Conservation (phyloP, 2,329 filamentous ascomycete species). For the Ophiosphaerella korrae region DNA sequence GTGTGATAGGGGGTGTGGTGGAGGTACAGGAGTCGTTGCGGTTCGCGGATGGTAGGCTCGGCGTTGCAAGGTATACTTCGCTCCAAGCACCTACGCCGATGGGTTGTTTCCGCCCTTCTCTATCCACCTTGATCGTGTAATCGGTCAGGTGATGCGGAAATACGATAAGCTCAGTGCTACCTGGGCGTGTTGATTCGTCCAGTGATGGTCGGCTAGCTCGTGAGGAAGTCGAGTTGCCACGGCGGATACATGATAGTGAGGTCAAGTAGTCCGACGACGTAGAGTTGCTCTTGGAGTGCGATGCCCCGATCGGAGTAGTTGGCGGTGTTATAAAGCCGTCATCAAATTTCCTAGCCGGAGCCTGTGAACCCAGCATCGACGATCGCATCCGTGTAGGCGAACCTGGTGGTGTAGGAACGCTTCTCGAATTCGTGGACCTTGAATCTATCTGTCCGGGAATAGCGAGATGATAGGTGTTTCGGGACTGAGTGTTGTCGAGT, state of each 20-base stretch:
- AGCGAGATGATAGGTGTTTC: constrained; percentile 9
- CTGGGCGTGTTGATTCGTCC: constrained; percentile 23
- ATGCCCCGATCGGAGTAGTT: constrained; percentile 29
- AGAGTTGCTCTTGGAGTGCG: constrained; percentile 27
- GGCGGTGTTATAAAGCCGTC: constrained; percentile 34
- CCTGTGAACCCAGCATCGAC: constrained; percentile 20
- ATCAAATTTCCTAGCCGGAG: constrained; percentile 18
- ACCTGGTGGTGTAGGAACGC: constrained; percentile 32
- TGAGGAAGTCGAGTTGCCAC: constrained; percentile 29
- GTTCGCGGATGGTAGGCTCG: constrained; percentile 17
- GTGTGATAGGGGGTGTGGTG: constrained; percentile 37
- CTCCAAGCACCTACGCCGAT: constrained; percentile 46
- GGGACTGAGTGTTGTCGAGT: constrained; percentile 11
- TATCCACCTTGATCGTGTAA: constrained; percentile 30
- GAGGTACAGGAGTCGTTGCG: constrained; percentile 3
- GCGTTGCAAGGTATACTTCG: constrained; percentile 43
- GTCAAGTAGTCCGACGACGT: constrained; percentile 22
- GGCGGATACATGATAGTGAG: constrained; percentile 23
- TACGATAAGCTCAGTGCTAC: constrained; percentile 25
- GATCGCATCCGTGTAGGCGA: constrained; percentile 27
- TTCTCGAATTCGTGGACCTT: constrained; percentile 7
- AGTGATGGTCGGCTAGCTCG: constrained; percentile 14
- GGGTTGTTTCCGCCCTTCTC: constrained; percentile 30
- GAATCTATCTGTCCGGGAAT: constrained; percentile 7
- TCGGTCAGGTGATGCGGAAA: constrained; percentile 34